Conservation (phyloP, 1,284 basidiomycete species). For the Trichosporon sp. region DNA sequence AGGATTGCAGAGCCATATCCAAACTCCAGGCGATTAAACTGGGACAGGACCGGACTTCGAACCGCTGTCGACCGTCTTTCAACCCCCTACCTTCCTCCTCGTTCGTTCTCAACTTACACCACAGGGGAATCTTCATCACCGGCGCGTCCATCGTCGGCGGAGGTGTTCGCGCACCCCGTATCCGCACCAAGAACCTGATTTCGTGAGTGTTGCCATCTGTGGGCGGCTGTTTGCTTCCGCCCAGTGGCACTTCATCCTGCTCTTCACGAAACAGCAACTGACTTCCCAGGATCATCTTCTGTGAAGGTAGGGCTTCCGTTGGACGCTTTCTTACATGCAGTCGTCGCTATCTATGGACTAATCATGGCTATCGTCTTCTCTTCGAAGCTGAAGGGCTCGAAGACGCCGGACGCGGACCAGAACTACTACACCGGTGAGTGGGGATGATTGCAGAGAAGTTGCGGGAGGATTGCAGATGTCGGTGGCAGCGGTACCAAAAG, state of each 20-base stretch:
- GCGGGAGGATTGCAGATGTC: not conserved
- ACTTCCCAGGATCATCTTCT: conserved; percentile 83
- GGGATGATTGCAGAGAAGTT: not conserved
- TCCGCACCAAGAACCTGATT: conserved; percentile 96
- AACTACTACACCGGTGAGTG: conserved; percentile 83
- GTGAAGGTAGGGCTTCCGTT: conserved; percentile 56
- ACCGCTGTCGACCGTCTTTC: not conserved
- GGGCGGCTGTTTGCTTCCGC: not conserved
- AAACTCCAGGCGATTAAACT: no score
- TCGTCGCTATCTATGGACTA: conserved; percentile 84
- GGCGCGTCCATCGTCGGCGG: conserved; percentile 92
- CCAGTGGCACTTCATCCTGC: not conserved
- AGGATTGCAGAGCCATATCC: no score
- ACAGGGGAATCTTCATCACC: conserved; percentile 95
- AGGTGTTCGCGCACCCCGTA: conserved; percentile 88
- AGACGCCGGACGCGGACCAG: conserved; percentile 67
- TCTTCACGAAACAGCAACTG: not conserved
- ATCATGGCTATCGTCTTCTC: conserved; percentile 94
- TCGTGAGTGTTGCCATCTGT: conserved; percentile 57
- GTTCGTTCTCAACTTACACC: conserved; percentile 1
- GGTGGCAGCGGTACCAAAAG: not conserved
- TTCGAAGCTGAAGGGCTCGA: conserved; percentile 62
- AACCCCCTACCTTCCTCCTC: not conserved
- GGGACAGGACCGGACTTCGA: not conserved
- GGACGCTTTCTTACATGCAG: conserved; percentile 37